Evolutionary conservation across 495 filamentous ascomycete genomes (phyloP).

Genomic region (Penicillium herquei): DNA sequence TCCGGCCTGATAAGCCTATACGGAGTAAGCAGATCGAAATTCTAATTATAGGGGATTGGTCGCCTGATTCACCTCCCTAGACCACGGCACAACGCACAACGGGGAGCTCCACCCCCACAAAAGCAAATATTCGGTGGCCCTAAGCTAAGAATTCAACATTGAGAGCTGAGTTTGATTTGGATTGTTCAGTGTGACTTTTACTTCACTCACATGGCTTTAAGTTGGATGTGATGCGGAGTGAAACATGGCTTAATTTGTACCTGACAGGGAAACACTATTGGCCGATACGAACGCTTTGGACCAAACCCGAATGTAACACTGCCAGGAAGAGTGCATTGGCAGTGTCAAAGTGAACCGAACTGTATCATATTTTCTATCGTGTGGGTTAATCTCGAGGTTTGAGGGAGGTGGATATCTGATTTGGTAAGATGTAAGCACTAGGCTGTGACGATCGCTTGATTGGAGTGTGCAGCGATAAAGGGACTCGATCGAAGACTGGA

Average conservation of each 20-base stretch:
- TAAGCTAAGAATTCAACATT: background rate
- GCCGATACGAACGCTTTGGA: background rate
- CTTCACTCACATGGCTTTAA: background rate
- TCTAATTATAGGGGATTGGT: background rate
- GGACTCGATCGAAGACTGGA: too few species aligned
- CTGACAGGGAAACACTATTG: background rate
- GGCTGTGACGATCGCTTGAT: too few species aligned
- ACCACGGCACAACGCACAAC: too few species aligned
- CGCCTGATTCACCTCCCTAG: background rate
- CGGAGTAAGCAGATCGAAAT: background rate
- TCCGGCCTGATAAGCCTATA: background rate
- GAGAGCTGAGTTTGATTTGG: background rate
- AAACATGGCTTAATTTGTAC: background rate
- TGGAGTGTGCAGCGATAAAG: too few species aligned
- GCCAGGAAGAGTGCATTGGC: background rate
- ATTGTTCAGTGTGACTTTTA: background rate
- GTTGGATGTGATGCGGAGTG: background rate
- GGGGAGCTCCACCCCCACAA: background rate
- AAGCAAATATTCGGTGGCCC: background rate
- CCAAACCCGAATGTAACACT: background rate
- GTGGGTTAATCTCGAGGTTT: background rate
- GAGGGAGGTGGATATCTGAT: too few species aligned
- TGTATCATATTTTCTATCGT: background rate
- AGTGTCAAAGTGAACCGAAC: background rate
- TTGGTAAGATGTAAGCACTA: too few species aligned